Conservation (phyloP, 1,284 basidiomycete species). For the Ganoderma lucidum region DNA sequence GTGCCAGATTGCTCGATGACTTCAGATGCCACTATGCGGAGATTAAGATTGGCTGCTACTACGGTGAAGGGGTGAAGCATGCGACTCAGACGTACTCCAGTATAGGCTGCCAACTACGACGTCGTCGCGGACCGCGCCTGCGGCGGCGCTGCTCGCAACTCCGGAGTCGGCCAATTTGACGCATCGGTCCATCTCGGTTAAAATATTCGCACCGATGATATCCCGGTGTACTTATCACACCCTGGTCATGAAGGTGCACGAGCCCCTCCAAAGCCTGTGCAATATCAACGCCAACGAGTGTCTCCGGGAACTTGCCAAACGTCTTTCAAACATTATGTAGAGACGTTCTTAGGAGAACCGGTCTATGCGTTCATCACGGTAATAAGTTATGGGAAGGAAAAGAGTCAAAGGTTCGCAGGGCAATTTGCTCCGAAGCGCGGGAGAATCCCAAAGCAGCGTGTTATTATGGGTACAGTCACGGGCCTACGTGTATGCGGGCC, state of each 20-base stretch:
- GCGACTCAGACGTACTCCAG: conserved; percentile 76
- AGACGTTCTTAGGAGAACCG: conserved; percentile 48
- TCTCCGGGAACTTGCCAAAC: conserved; percentile 98
- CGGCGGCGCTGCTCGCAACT: conserved; percentile 80
- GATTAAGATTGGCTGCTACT: conserved; percentile 24
- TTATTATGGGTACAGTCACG: conserved; percentile 5
- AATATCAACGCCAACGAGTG: conserved; percentile 95
- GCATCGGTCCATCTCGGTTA: conserved; percentile 98
- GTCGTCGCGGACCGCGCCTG: conserved; percentile 79
- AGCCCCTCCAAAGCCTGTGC: conserved; percentile 93
- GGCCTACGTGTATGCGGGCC: background rate
- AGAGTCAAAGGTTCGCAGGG: background rate
- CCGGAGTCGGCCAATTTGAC: conserved; percentile 97
- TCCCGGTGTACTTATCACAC: conserved; percentile 93
- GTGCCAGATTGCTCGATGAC: conserved; percentile 98
- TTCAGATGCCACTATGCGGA: conserved; percentile 87
- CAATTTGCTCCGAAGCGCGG: background rate
- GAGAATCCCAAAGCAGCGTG: conserved; percentile 2
- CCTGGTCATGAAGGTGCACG: conserved; percentile 95
- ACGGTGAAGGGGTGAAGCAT: conserved; percentile 25
- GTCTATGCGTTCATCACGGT: too few species aligned
- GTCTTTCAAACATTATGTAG: conserved; percentile 95
- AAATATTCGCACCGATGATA: conserved; percentile 97
- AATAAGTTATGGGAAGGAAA: background rate
- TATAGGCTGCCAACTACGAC: conserved; percentile 97